Conservation (phyloP, 176 grass and related monocot species). For the sorghum (Sorghum bicolor) region DNA sequence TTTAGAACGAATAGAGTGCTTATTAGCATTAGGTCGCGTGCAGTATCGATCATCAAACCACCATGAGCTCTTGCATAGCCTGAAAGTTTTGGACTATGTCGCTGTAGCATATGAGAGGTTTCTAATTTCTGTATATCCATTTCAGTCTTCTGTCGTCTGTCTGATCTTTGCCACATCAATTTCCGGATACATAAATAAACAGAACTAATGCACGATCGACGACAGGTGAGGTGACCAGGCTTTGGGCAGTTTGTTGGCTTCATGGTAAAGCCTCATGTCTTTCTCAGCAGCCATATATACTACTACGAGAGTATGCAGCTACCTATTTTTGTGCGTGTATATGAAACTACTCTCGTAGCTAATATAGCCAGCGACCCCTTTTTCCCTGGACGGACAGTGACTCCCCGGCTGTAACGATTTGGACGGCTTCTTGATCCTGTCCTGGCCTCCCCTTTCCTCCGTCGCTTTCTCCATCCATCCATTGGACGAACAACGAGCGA, state of each 20-base stretch:
- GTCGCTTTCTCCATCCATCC: slow-evolving; percentile 34
- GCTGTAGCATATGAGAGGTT: neutral
- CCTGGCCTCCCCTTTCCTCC: neutral
- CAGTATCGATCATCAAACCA: no score
- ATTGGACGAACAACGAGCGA: neutral
- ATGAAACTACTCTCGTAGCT: slow-evolving; percentile 6
- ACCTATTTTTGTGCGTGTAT: slow-evolving; percentile 26
- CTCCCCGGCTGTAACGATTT: slow-evolving; percentile 42
- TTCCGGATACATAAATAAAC: neutral
- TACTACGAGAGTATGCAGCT: neutral
- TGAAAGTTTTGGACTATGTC: no score
- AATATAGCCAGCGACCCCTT: neutral
- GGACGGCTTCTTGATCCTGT: slow-evolving; percentile 20
- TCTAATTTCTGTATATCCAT: neutral
- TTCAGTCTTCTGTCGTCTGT: neutral
- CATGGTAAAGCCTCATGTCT: slow-evolving; percentile 1
- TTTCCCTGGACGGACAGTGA: slow-evolving; percentile 31
- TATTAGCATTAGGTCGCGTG: neutral
- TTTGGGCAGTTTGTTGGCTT: neutral
- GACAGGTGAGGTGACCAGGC: neutral
- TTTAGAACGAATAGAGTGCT: no score
- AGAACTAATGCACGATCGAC: neutral
- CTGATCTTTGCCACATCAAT: neutral
- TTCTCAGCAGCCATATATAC: neutral
- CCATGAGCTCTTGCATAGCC: no score